These are phyloP conservation scores for Penicillium odoratum DNA, from an alignment of 495 filamentous ascomycete genomes.

Conservation along the genomic window DNA sequence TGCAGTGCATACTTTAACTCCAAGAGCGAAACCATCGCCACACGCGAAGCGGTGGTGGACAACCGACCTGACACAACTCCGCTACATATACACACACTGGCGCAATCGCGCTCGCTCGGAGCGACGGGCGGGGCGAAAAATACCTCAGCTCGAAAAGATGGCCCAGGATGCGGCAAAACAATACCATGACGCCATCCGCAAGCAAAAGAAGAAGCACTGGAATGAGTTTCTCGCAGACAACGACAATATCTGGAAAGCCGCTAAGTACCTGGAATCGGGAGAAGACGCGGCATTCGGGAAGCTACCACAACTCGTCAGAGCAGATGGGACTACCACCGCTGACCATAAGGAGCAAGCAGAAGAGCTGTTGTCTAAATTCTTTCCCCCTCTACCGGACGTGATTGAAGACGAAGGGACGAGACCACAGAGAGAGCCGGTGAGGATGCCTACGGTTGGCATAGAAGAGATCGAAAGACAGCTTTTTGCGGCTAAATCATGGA, in stretches of 20 bases:
- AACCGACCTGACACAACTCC: too few species aligned
- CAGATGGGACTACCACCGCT: slow-evolving; percentile 17
- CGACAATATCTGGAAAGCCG: slow-evolving; percentile 30
- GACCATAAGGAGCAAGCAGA: slow-evolving; percentile 24
- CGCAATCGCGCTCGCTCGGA: too few species aligned
- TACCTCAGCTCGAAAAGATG: too few species aligned
- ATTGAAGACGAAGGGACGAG: slow-evolving; percentile 23
- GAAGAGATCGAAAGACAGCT: slow-evolving; percentile 26
- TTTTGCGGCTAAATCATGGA: slow-evolving; percentile 19
- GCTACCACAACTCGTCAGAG: slow-evolving; percentile 16
- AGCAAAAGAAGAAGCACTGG: slow-evolving; percentile 31
- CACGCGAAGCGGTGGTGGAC: too few species aligned
- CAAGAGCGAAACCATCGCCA: too few species aligned
- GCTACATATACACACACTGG: too few species aligned
- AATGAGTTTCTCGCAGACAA: slow-evolving; percentile 28
- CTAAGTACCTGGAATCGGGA: slow-evolving; percentile 24
- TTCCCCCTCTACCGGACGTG: slow-evolving; percentile 22
- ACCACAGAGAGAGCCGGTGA: slow-evolving; percentile 21
- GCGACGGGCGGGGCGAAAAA: too few species aligned
- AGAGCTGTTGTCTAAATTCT: slow-evolving; percentile 28
- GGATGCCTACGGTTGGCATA: slow-evolving; percentile 20
- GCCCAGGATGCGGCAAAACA: too few species aligned
- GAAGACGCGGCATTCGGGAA: slow-evolving; percentile 21
- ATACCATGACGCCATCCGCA: too few species aligned
- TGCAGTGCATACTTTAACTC: too few species aligned